Evolutionary conservation across 352 stramenopile species (phyloP), one percentile per base, ranked within the genome.

Genomic region (Phytophthora macrochlamydospora): DNA sequence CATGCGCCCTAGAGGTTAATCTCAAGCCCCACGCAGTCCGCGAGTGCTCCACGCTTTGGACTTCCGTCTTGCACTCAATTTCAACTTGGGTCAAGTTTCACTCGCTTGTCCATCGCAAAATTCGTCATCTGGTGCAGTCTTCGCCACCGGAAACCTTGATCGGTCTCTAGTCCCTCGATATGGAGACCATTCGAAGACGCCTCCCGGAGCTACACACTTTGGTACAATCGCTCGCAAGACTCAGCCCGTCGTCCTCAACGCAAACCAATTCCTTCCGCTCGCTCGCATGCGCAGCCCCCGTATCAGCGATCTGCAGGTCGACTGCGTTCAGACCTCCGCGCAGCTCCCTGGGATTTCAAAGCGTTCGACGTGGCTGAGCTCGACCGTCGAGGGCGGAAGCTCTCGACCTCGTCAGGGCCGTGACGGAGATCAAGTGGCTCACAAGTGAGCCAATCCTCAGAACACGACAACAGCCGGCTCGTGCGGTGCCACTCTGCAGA

Each of bases 341-440:
- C 14, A 29, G 43, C 43, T 12, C 14, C 43, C 18, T 24, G 24
- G 14, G 4, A n/a, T 7, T 49, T 9, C 12, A 24, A 29, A 49
- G 14, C 14, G 43, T 29, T 49, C 43, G 14, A 49, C 43, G 43
- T 49, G 43, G 43, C 43, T 29, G 13, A 7, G 43, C 14, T 49
- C 14, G 35, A 43, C 8, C 38, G 13, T 45, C 38, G 11, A 45
- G 38, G 13, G 38, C 38, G 13, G 38, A 12, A 49, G 43, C 43
- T 29, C 43, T 29, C 43, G 13, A 14, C 46, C 46, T 52, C 46
- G 28, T 52, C 46, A 52, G 46, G 24, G 46, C 28, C 3, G 24
- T 52, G 46, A 37, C 46, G 46, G 7, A 7, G 46, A 52, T 38
- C 46, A 18, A 52, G 46, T 52, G 46, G 46, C 46, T 51, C 3